Evolutionary conservation across 805 yeast species (phyloP), one percentile per base, ranked within the genome.

Genomic region (Candida xyloterini): DNA sequence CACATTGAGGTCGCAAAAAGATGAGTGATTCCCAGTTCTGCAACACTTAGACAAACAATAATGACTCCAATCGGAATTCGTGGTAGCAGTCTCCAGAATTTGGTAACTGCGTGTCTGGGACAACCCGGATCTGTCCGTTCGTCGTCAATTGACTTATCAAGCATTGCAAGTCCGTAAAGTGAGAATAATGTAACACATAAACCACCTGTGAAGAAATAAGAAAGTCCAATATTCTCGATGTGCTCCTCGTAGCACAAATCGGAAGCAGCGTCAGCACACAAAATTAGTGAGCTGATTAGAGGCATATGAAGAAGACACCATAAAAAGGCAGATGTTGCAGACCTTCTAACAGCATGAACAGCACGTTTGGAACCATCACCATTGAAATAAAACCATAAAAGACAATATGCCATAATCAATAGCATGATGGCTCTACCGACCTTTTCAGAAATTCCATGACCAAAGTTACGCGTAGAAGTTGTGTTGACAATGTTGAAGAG

Each of bases 261-360:
- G 1, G 75, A 76, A 14, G 75, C 79, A 3, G 82, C 71, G 60
- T 78, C 83, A 1, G 83, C 84, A 21, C 78, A 72, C 23, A 78
- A 62, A 23, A 78, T 67, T 36, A 79, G 55, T 1, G 74, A 53
- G 0, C 75, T 79, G 34, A 76, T 67, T 29, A 77, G 57, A 0
- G 81, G 78, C 26, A 78, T 46, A 50, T 79, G 85, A 7, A 57
- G 33, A 44, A 66, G 66, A 4, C 73, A 57, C 73, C 73, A 79
- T 1, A 48, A 1, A 22, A 68, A 52, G 1, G 83, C 82, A 1
- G 75, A 62, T 20, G 28, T 34, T 1, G 68, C 74, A 13, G 68
- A 63, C 35, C 76, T 60, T 53, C 84, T 62, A 28, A 78, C 53
- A 0, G 84, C 74, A 60, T 79, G 85, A 3, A 68, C 63, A 1